Base-by-base conservation (phyloP, 768 basidiomycete genomes). In the Flagelloscypha sp. region DNA sequence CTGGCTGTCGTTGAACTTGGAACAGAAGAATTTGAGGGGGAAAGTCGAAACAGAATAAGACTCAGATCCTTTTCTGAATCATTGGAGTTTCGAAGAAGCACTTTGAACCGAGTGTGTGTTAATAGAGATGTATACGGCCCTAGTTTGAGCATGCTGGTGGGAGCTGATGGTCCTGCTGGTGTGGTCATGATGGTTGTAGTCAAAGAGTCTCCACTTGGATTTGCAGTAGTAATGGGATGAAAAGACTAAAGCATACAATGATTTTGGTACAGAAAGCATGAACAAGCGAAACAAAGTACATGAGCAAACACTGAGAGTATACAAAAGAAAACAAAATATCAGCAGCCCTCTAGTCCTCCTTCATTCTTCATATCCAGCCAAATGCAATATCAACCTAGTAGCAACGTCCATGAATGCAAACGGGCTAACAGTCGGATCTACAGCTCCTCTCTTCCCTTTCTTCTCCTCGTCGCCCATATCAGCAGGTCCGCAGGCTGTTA, bases 331-430 rank as follows among this genome's bases (percentile, higher is more conserved):
- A n/a, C n/a, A n/a, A n/a, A n/a, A n/a, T n/a, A n/a, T n/a, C n/a
- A n/a, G n/a, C n/a, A n/a, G n/a, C n/a, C n/a, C n/a, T n/a, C n/a
- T n/a, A n/a, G n/a, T n/a, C n/a, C n/a, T 27, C 25, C 25, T 10
- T 16, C 52, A 68, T 24, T 68, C 65, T 34, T 65, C 66, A 36
- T 71, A 74, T 38, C 85, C 85, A 17, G 93, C 94, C 45, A 98
- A 69, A 64, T 97, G 92, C 31, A 95, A 71, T 48, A 98, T 98
- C 49, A 98, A 68, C 46, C 81, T 67, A 56, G 90, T 95, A 5
- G 95, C 89, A 20, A 93, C 79, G 57, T 99, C 94, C 75, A 98
- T 84, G 58, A 99, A 99, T 42, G 95, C 76, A 59, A 89, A 98
- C 8, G 95, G 95, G 35, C 78, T 79, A 17, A 84, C 70, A 13